Evolutionary conservation across 805 yeast species (phyloP).

Genomic region (Pichia ethanolica): DNA sequence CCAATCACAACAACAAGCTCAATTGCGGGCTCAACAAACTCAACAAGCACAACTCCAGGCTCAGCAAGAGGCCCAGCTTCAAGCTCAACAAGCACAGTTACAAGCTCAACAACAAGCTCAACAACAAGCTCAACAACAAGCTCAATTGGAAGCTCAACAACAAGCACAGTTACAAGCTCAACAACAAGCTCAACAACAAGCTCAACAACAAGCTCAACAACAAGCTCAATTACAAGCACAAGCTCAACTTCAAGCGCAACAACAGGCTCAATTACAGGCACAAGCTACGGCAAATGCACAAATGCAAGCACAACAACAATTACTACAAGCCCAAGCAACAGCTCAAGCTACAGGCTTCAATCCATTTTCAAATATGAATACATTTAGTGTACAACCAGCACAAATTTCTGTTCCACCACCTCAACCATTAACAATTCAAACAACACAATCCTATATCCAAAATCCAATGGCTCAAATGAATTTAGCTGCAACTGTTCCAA

Average conservation of each 20-base stretch:
- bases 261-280: constrained; percentile 3
- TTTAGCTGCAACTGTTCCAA: constrained; percentile 2
- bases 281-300: constrained; percentile 1
- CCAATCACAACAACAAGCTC: constrained; percentile 10
- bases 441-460: background rate
- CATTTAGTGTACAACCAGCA: constrained; percentile 8
- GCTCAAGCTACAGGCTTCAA: constrained; percentile 11
- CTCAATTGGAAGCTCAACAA: constrained; percentile 7
- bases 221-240: constrained; percentile 9
- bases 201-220: constrained; percentile 11
- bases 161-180: background rate
- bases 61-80: constrained; percentile 7
- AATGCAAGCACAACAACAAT: constrained; percentile 2
- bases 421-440: background rate
- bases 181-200: constrained; percentile 2
- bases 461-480: constrained; percentile 1
- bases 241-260: constrained; percentile 6
- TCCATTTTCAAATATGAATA: constrained; percentile 10
- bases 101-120: constrained; percentile 5
- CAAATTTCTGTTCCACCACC: constrained; percentile 1
- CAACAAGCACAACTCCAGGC: constrained; percentile 8
- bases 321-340: constrained; percentile 3
- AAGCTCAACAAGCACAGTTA: no score
- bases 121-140: constrained; percentile 12
- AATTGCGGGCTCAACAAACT: constrained; percentile 11